phyloP scores from a whole-genome alignment of 176 grass and related monocot species.

The Pontederia paniculata region DNA sequence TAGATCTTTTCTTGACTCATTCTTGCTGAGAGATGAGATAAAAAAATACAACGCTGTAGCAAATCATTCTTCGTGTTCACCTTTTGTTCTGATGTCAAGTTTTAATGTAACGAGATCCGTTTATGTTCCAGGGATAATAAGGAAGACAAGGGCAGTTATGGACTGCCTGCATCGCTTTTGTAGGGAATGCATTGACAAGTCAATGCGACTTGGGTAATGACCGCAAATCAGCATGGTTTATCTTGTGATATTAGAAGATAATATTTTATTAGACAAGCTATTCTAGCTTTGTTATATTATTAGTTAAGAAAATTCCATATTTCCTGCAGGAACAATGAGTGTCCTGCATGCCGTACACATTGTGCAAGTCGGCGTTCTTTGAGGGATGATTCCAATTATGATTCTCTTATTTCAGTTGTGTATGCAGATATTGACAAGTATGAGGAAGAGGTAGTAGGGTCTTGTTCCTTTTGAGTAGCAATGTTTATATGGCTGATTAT shows the following conservation, averaged over 20 bases:
- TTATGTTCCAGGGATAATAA: conserved; percentile 36
- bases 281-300: too few species aligned
- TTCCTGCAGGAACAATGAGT: conserved; percentile 66
- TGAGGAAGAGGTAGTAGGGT: conserved; percentile 55
- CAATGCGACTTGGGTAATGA: conserved; percentile 61
- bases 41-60: too few species aligned
- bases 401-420: conserved; percentile 53
- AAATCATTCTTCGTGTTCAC: conserved; percentile 9
- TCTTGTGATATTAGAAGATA: not conserved
- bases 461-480: too few species aligned
- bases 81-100: not conserved
- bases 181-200: conserved; percentile 64
- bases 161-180: conserved; percentile 65
- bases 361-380: conserved; percentile 76
- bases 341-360: conserved; percentile 65
- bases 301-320: too few species aligned
- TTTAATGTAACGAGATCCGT: too few species aligned
- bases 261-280: too few species aligned
- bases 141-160: conserved; percentile 63
- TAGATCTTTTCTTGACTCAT: not conserved
- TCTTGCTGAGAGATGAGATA: too few species aligned
- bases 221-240: not conserved
- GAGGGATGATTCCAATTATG: conserved; percentile 76
- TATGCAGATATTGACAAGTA: conserved; percentile 79
- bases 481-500: too few species aligned